Percentiles rank a stretch among this genome's conserved stretches.
Evolutionary conservation across 805 yeast genomes (phyloP).

Genomic region (Metschnikowia amazonensis): DNA sequence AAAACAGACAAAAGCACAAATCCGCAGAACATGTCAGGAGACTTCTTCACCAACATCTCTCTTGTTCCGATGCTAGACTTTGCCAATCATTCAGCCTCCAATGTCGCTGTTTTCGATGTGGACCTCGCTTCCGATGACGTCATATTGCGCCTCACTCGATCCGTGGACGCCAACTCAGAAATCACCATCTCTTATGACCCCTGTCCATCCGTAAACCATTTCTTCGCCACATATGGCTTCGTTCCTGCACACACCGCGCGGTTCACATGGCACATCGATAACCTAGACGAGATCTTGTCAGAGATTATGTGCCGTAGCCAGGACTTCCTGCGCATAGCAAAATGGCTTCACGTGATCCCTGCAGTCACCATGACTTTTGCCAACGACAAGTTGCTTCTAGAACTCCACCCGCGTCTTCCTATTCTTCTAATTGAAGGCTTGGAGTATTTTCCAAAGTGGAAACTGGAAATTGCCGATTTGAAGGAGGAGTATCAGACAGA

Average conservation of each 20-base stretch:
- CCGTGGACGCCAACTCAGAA: constrained; percentile 10
- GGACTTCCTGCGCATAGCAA: constrained; percentile 12
- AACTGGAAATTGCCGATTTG: constrained; percentile 8
- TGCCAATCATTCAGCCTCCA: constrained; percentile 51
- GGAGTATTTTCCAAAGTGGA: constrained; percentile 14
- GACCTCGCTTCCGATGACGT: constrained; percentile 45
- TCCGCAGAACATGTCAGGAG: constrained; percentile 21
- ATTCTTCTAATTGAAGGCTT: constrained; percentile 16
- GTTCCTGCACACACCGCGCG: constrained; percentile 7
- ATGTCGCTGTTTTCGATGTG: constrained; percentile 55
- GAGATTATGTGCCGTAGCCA: not conserved
- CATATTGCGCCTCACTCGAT: constrained; percentile 26
- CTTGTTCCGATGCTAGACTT: constrained; percentile 66
- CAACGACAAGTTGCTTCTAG: constrained; percentile 4
- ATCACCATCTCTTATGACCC: constrained; percentile 17
- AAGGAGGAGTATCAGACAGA: constrained; percentile 5
- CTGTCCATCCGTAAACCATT: constrained; percentile 5
- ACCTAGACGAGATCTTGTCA: constrained; percentile 2
- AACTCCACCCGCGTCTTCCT: constrained; percentile 12
- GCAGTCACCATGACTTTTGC: constrained; percentile 5
- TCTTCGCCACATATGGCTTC: constrained; percentile 17
- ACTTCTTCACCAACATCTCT: constrained; percentile 48
- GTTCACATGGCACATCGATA: constrained; percentile 10
- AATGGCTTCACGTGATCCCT: constrained; percentile 17
- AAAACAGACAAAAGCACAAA: not conserved